Conservation (phyloP, 352 stramenopile genomes). For the Peronospora tabacina region DNA sequence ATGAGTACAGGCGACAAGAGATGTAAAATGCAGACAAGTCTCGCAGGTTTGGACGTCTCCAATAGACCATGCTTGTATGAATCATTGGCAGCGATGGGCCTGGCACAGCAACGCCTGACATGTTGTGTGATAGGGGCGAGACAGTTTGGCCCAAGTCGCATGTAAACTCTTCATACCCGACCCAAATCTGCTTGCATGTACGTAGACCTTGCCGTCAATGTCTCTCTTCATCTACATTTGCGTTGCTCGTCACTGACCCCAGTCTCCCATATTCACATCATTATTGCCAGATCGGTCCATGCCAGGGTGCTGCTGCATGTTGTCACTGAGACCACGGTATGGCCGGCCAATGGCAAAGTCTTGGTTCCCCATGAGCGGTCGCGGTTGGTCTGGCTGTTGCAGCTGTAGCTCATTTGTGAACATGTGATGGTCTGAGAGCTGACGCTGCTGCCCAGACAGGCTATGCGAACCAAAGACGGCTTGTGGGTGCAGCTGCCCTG, state of each 20-base stretch:
- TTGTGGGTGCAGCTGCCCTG: conserved; percentile 37
- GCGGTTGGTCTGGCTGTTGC: conserved; percentile 33
- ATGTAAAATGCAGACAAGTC: conserved; percentile 13
- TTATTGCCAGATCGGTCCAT: conserved; percentile 45
- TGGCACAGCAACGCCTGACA: neutral
- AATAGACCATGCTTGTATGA: neutral
- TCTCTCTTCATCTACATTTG: conserved; percentile 4
- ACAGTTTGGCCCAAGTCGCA: neutral
- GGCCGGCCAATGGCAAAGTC: conserved; percentile 44
- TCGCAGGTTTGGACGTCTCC: conserved; percentile 14
- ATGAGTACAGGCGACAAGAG: conserved; percentile 26
- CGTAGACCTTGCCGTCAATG: conserved; percentile 1
- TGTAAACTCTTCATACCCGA: neutral
- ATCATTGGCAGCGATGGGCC: conserved; percentile 2
- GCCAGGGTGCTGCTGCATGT: conserved; percentile 29
- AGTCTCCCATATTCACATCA: conserved; percentile 58
- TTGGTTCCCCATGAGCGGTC: conserved; percentile 26
- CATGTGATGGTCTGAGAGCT: conserved; percentile 36
- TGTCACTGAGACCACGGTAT: conserved; percentile 41
- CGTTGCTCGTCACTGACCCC: conserved; percentile 27
- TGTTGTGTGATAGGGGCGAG: neutral
- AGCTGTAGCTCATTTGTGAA: conserved; percentile 38
- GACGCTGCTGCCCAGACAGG: conserved; percentile 29
- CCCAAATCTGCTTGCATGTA: conserved; percentile 16
- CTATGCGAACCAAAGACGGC: conserved; percentile 42